phyloP scores from a whole-genome alignment of 441 rosid genomes.

The Capsella rubella region DNA sequence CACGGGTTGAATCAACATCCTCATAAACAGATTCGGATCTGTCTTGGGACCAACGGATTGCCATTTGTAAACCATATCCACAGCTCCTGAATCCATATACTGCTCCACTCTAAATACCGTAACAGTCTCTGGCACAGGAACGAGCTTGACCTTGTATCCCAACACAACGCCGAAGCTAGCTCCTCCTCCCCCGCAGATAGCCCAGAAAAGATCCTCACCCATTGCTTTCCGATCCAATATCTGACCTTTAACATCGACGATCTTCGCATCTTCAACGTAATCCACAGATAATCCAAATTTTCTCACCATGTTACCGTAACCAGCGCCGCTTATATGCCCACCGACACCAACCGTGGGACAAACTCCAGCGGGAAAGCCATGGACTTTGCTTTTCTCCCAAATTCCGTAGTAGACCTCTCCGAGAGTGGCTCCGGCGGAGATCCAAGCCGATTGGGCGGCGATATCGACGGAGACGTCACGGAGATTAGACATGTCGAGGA shows the following conservation, averaged over 20 bases:
- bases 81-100: constrained; percentile 47
- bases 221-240: constrained; percentile 55
- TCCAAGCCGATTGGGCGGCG: constrained; percentile 53
- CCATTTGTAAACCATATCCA: constrained; percentile 54
- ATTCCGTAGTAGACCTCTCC: constrained; percentile 63
- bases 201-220: constrained; percentile 88
- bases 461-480: constrained; percentile 45
- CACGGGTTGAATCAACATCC: constrained; percentile 56
- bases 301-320: constrained; percentile 65
- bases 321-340: constrained; percentile 73
- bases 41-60: constrained; percentile 55
- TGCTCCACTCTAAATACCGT: constrained; percentile 56
- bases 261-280: constrained; percentile 55
- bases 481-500: constrained; percentile 64
- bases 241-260: constrained; percentile 62
- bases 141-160: constrained; percentile 62
- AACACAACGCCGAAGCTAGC: constrained; percentile 67
- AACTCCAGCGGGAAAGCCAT: constrained; percentile 69
- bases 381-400: constrained; percentile 51
- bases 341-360: constrained; percentile 76
- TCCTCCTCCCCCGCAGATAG: constrained; percentile 74
- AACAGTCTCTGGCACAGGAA: constrained; percentile 57
- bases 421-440: constrained; percentile 62
- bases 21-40: constrained; percentile 54
- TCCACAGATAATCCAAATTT: constrained; percentile 66